phyloP scores from a whole-genome alignment of 1,284 basidiomycete genomes.

The Cryptococcus sp. region DNA sequence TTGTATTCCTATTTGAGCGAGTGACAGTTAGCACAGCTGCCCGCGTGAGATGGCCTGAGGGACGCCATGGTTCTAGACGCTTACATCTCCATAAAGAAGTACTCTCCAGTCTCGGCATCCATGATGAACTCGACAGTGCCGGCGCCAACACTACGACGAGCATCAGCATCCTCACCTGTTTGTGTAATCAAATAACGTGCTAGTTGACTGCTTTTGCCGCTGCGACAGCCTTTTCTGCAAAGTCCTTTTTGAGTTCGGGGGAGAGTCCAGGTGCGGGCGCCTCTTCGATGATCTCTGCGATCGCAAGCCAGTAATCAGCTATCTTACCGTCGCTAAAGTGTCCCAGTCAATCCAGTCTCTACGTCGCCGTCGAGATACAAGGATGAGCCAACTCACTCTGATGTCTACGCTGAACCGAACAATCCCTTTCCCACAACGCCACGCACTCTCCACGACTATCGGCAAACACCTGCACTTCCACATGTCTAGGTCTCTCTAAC shows the following conservation, averaged over 20 bases:
- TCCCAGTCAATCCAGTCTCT: neutral
- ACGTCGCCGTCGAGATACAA: neutral
- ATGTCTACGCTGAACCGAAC: constrained; percentile 88
- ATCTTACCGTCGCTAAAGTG: neutral
- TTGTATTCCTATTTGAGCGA: constrained; percentile 70
- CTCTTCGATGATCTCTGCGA: constrained; percentile 56
- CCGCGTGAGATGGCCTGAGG: neutral
- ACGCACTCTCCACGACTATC: constrained; percentile 74
- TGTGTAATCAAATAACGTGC: constrained; percentile 16
- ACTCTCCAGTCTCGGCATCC: constrained; percentile 78
- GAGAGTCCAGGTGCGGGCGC: constrained; percentile 88
- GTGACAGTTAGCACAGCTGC: constrained; percentile 1
- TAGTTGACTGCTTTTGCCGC: constrained; percentile 89
- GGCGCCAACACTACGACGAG: constrained; percentile 64
- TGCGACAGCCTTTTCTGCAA: constrained; percentile 84
- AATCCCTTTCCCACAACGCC: constrained; percentile 90
- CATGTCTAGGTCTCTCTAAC: constrained; percentile 76
- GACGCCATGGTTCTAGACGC: constrained; percentile 40
- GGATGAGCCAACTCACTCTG: constrained; percentile 60
- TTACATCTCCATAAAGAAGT: constrained; percentile 93
- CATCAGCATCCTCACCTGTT: neutral
- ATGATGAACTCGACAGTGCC: constrained; percentile 94
- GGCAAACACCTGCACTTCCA: constrained; percentile 89
- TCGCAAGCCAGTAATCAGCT: neutral
- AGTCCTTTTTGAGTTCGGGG: constrained; percentile 69